Conservation (phyloP, 148 eudicot genomes). For the Suaeda aralocaspica region DNA sequence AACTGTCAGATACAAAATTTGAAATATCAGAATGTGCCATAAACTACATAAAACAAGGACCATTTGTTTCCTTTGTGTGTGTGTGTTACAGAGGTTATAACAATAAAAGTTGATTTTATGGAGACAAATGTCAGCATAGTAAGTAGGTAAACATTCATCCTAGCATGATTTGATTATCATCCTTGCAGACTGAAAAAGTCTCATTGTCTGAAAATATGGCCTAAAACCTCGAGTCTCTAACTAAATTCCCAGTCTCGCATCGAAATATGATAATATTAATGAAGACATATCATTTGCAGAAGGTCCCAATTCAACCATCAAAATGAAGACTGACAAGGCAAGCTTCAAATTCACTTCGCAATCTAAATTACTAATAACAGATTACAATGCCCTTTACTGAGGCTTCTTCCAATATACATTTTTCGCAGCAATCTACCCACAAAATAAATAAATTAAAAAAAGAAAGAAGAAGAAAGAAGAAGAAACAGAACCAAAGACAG, state of each 20-base stretch:
- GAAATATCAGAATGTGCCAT: neutral
- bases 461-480: no score
- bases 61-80: no score
- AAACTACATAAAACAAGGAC: neutral
- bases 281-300: slow-evolving; percentile 2
- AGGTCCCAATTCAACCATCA: neutral
- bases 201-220: slow-evolving; percentile 1
- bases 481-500: no score
- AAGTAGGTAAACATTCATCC: neutral
- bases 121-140: neutral
- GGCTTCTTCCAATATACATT: neutral
- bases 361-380: neutral
- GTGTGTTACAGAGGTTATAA: no score
- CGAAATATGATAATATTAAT: neutral
- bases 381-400: neutral
- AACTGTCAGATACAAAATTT: slow-evolving; percentile 38
- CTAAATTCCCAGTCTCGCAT: neutral
- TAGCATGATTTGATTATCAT: slow-evolving; percentile 6
- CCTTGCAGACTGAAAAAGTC: neutral
- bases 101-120: neutral
- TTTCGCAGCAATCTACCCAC: no score
- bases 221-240: neutral
- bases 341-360: neutral
- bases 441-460: no score
- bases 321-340: neutral